Evolutionary conservation across 371 early-diverging fungal genomes (phyloP), one percentile per base, ranked within the genome.

Genomic region (Mortierella sp.): DNA sequence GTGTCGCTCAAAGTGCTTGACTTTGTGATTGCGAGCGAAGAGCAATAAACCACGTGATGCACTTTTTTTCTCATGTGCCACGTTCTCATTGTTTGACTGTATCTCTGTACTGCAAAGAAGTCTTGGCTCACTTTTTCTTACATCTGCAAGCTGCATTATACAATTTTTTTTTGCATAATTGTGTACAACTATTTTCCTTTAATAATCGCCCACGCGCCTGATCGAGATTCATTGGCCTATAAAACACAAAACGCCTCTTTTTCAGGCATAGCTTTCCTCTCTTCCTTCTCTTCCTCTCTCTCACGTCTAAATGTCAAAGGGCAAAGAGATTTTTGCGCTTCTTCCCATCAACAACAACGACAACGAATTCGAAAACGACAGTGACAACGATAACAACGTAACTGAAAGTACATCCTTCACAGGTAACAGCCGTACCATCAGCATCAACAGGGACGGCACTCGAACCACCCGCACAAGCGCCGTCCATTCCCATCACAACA

Each of bases 241-340:
- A 53, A 28, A 53, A 9, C 23, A 28, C 29, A 53, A 40, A 53
- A 42, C 43, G 42, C 47, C 17, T 47, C 47, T 47, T 47, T 47
- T 47, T 6, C 23, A 31, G 7, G 43, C n/a, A 34, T 8, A 57
- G 58, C 67, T 26, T 31, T 31, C 8, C 47, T 42, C 49, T 19
- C 23, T 31, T 23, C 43, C n/a, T 42, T 61, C 26, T 58, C 22
- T 29, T 22, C 34, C 45, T 42, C 35, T 61, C 31, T 53, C 22
- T 61, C 34, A 28, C 22, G 2, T 57, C 72, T 64, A 63, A 79
- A 71, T 80, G 71, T 71, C 75, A 63, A 71, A 66, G 72, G 71
- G 68, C 75, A 79, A 69, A 64, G 75, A 79, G 37, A 32, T 68
- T 40, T 75, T 70, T 68, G 81, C 75, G 68, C 68, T 75, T 29